These are phyloP conservation scores for Penicillium ochrochloron DNA, from an alignment of 495 filamentous ascomycete genomes.

Conservation along the genomic window DNA sequence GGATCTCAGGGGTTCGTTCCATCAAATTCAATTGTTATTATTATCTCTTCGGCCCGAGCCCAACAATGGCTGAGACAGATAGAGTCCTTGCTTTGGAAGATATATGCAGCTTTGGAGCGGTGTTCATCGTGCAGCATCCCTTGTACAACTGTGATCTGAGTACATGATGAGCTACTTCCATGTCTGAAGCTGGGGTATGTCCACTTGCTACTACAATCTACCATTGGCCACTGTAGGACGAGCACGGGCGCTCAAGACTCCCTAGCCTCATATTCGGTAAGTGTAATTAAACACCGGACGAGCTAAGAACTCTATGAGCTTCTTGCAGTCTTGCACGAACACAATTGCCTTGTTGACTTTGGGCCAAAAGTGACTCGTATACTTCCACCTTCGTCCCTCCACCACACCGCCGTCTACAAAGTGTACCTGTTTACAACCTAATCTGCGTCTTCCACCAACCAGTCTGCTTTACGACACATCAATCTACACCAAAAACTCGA, in stretches of 20 bases:
- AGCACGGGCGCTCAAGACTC: slow-evolving; percentile 6
- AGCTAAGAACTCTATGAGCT: slow-evolving; percentile 2
- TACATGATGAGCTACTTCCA: background rate
- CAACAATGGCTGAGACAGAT: background rate
- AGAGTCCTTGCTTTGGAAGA: slow-evolving; percentile 11
- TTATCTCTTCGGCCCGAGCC: background rate
- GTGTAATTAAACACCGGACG: slow-evolving; percentile 13
- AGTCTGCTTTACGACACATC: background rate
- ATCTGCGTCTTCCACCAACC: background rate
- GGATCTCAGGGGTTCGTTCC: slow-evolving; percentile 37
- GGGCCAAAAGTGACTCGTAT: background rate
- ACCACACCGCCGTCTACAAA: background rate
- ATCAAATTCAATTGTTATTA: background rate
- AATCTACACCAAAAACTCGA: background rate
- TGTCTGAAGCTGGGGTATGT: background rate
- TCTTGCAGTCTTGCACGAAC: background rate
- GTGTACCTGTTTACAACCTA: background rate
- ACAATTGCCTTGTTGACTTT: slow-evolving; percentile 1
- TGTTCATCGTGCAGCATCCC: background rate
- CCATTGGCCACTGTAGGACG: background rate
- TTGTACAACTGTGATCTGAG: background rate
- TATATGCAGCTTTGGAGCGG: background rate
- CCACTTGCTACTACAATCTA: background rate
- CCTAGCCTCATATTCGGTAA: background rate
- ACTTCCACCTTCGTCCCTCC: background rate